Percentiles rank a stretch among this genome's conserved stretches.
Conservation (phyloP, 768 basidiomycete species). For the Steccherinum ochraceum region DNA sequence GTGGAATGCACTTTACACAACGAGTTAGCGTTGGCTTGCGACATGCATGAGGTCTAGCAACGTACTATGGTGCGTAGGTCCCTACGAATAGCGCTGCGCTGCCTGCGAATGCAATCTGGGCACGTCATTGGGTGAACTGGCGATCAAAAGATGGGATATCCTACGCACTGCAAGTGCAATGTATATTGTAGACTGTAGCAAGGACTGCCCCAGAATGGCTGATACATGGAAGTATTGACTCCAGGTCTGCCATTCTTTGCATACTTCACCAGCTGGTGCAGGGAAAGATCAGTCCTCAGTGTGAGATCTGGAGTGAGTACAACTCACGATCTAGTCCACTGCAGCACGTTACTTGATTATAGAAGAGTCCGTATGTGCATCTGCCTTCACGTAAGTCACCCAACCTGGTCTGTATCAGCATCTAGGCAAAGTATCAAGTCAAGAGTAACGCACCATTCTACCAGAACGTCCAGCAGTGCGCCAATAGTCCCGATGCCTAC, state of each 20-base stretch:
- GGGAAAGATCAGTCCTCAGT: slow-evolving; percentile 8
- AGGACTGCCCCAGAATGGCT: slow-evolving; percentile 52
- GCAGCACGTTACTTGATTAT: slow-evolving; percentile 68
- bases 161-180: slow-evolving; percentile 53
- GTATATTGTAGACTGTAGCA: slow-evolving; percentile 62
- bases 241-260: slow-evolving; percentile 65
- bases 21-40: not conserved
- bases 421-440: no score
- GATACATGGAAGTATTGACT: slow-evolving; percentile 48
- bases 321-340: slow-evolving; percentile 51
- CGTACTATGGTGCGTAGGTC: slow-evolving; percentile 67
- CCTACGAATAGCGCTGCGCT: slow-evolving; percentile 59
- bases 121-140: not conserved
- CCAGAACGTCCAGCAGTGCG: slow-evolving; percentile 67
- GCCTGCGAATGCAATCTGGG: slow-evolving; percentile 53
- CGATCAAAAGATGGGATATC: not conserved
- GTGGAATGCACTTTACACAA: slow-evolving; percentile 54
- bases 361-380: slow-evolving; percentile 64
- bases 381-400: slow-evolving; percentile 64
- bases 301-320: not conserved
- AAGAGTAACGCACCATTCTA: slow-evolving; percentile 59
- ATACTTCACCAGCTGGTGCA: slow-evolving; percentile 54
- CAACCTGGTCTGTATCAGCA: slow-evolving; percentile 46
- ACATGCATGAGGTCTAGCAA: slow-evolving; percentile 2
- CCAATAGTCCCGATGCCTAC: slow-evolving; percentile 62